Evolutionary conservation across 176 grass and related monocot genomes (phyloP), one percentile per base, ranked within the genome.

Genomic region (Oryza glumipatula): DNA sequence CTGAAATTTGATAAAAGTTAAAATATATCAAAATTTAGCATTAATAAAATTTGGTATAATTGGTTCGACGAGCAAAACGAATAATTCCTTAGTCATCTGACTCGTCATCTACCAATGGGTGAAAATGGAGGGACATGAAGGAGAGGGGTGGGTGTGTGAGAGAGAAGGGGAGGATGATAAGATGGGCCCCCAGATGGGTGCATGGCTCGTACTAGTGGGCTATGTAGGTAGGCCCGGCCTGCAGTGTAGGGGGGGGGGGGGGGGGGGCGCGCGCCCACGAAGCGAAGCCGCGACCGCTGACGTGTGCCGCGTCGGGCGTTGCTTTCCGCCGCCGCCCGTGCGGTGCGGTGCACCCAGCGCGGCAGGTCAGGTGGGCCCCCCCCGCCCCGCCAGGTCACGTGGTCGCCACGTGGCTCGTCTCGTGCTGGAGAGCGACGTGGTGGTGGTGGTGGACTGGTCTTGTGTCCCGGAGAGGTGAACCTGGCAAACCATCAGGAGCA

Each of bases 291-390:
- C 4, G 51, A 15, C 15, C 45, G 45, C 33, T 38, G 84, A 13
- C 56, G n/a, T 12, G 83, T 5, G 38, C 77, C 7, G 39, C 78
- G 36, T 38, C 5, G 78, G 78, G 65, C 24, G 72, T 63, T 70
- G 79, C 85, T 82, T 82, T 82, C 79, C 79, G 39, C 35, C 86
- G 80, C 54, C 80, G 86, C 46, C 86, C 74, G 80, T 66, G 74
- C 80, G 54, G 44, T 83, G 74, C 74, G 80, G 86, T 83, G 80
- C 80, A 72, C 54, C 54, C 74, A 78, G 33, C 86, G 48, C 15
- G 67, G 73, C 67, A 3, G 13, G 30, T 16, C 30, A 32, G 30
- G 30, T 32, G 30, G 77, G 45, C 9, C 1, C 17, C 6, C 30
- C 30, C 30, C 30, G 30, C 21, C 39, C 2, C 2, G 32, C 45